phyloP scores from a whole-genome alignment of 148 eudicot genomes.

The Camellia granthamiana region DNA sequence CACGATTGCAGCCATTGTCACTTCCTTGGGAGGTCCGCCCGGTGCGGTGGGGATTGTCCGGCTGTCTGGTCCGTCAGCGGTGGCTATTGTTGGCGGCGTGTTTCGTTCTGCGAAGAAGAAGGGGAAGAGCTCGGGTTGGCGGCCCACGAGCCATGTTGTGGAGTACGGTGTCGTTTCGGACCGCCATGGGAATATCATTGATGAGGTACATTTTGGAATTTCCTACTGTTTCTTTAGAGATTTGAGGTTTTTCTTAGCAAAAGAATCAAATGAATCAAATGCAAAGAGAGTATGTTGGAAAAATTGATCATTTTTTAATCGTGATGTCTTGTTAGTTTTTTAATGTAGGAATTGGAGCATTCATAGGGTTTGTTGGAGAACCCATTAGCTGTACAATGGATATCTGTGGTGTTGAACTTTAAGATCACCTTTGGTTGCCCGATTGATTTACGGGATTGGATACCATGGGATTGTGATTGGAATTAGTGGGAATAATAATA shows the following conservation, averaged over 20 bases:
- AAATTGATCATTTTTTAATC: not conserved
- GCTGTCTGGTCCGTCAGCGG: conserved; percentile 83
- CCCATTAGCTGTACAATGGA: not conserved
- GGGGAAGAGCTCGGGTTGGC: conserved; percentile 43
- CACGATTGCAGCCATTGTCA: conserved; percentile 96
- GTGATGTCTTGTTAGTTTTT: not conserved
- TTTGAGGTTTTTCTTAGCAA: not conserved
- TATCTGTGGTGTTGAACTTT: not conserved
- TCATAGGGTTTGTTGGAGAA: not conserved
- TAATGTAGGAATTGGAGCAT: not conserved
- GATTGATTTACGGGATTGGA: no score
- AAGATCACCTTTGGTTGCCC: no score
- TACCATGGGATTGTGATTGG: no score
- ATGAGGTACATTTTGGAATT: conserved; percentile 54
- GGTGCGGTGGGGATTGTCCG: conserved; percentile 94
- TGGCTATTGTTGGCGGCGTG: conserved; percentile 51
- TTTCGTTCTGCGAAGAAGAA: conserved; percentile 40
- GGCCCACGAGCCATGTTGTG: conserved; percentile 76
- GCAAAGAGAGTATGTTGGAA: not conserved
- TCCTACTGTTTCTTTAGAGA: not conserved
- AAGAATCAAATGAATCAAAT: not conserved
- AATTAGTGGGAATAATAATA: no score
- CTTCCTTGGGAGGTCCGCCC: conserved; percentile 85
- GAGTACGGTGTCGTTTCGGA: conserved; percentile 82
- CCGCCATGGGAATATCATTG: conserved; percentile 57